Evolutionary conservation across 257 asterid genomes (phyloP), one percentile per base, ranked within the genome.

Genomic region (Datura wrightii): DNA sequence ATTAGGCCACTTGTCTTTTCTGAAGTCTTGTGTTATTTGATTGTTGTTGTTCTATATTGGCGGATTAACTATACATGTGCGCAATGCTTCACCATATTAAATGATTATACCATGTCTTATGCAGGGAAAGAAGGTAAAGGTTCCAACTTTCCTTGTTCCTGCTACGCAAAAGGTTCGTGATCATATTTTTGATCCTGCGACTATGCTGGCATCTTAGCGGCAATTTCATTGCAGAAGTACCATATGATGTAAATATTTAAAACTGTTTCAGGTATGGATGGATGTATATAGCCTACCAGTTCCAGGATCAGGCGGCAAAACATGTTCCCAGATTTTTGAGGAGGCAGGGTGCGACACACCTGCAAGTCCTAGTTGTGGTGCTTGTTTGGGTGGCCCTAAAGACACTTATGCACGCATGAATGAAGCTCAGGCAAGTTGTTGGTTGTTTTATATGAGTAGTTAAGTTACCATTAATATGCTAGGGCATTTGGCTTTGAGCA

Each of bases 321-420:
- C 99, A 8, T 95, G 99, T 88, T 93, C 99, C 4, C 98, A 95
- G 91, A 95, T 95, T 85, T 97, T 97, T 86, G 99, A 95, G 86
- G 99, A 97, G 89, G 99, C 98, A 37, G 99, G 99, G 50, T 97
- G 99, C 34, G 99, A 97, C 88, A 97, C 99, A 5, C 99, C 99
- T 50, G 87, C 99, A 44, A 95, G 99, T 91, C 99, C 99, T 37
- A 91, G 95, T 62, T 97, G 99, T 15, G 97, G 97, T 83, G 99
- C 99, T 83, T 97, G 99, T 84, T 87, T 95, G 91, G 97, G 99
- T 63, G 99, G 98, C 52, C 99, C 99, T 2, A 92, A 86, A 84
- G 99, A 97, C 90, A 97, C 97, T 6, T 95, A 97, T 7, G 99
- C 99, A 6, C 95, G 98, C 89, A 90, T 95, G 94, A 97, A 97